Percentiles rank a stretch among this genome's conserved stretches.
Evolutionary conservation across 2,329 filamentous ascomycete species (phyloP).

Genomic region (Fusarium xyrophilum): DNA sequence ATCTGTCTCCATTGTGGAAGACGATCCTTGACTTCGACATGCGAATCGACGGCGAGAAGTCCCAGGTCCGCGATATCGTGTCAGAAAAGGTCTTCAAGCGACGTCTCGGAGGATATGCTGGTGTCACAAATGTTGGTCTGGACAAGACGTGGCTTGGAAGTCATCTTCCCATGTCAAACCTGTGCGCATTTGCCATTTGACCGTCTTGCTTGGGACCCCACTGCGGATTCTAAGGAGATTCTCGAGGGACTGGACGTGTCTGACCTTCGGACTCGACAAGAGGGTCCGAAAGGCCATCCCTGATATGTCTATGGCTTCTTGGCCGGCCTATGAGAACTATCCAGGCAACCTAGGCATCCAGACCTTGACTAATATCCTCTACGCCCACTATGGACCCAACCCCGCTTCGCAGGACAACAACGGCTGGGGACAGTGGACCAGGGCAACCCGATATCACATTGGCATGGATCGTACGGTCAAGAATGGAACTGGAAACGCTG

Average conservation of each 20-base stretch:
- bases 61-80: constrained; percentile 66
- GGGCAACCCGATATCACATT: constrained; percentile 64
- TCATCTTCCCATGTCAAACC: constrained; percentile 73
- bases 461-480: constrained; percentile 75
- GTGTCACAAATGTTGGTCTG: constrained; percentile 70
- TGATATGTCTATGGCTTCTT: constrained; percentile 70
- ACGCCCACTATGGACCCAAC: constrained; percentile 68
- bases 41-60: constrained; percentile 62
- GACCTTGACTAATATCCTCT: constrained; percentile 71
- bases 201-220: constrained; percentile 70
- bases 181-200: constrained; percentile 75
- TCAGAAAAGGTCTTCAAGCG: constrained; percentile 65
- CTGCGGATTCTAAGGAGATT: constrained; percentile 50
- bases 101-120: constrained; percentile 66
- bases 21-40: constrained; percentile 72
- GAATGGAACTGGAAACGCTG: constrained; percentile 71
- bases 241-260: constrained; percentile 69
- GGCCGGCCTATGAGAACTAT: constrained; percentile 76
- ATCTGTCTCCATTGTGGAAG: constrained; percentile 73
- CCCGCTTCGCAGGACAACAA: constrained; percentile 71
- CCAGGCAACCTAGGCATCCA: constrained; percentile 74
- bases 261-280: constrained; percentile 67
- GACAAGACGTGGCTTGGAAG: constrained; percentile 73
- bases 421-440: constrained; percentile 74
- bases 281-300: constrained; percentile 65